phyloP scores from a whole-genome alignment of 345 rosid species.

The Lumnitzera racemosa region DNA sequence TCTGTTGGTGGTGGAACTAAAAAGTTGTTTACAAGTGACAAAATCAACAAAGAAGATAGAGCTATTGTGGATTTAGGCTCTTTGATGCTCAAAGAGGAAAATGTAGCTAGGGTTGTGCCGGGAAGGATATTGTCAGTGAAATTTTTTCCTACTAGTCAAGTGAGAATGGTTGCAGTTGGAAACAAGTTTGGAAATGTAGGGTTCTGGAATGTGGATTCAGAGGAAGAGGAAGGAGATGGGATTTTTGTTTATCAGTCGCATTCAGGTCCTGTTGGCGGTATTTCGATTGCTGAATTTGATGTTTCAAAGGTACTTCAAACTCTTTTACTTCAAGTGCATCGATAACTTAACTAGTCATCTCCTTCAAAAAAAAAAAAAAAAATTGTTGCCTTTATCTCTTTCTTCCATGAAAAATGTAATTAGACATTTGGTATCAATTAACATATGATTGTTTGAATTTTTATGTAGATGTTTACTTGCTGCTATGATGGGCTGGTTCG shows the following conservation, averaged over 20 bases:
- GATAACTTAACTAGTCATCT: not conserved
- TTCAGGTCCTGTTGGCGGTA: conserved; percentile 49
- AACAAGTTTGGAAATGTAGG: conserved; percentile 55
- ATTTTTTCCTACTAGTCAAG: conserved; percentile 48
- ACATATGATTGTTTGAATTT: not conserved
- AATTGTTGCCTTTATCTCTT: too few species aligned
- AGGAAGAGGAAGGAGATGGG: conserved; percentile 35
- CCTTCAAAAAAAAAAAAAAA: not conserved
- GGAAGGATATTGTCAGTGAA: conserved; percentile 47
- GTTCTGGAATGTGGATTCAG: conserved; percentile 63
- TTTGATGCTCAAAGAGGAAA: conserved; percentile 41
- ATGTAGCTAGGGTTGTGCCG: conserved; percentile 58
- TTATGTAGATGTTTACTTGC: conserved; percentile 54
- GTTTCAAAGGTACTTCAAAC: conserved; percentile 45
- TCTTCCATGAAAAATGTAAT: too few species aligned
- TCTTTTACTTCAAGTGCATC: not conserved
- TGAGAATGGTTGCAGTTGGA: conserved; percentile 67
- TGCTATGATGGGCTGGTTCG: conserved; percentile 68
- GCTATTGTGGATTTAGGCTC: conserved; percentile 28
- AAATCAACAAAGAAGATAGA: conserved; percentile 5
- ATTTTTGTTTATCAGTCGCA: conserved; percentile 54
- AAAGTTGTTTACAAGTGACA: not conserved
- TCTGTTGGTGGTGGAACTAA: not conserved
- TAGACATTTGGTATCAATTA: too few species aligned
- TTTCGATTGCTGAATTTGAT: conserved; percentile 46